These are phyloP conservation scores for Hanseniaspora vineae DNA, from an alignment of 805 yeast genomes.

Conservation along the genomic window DNA sequence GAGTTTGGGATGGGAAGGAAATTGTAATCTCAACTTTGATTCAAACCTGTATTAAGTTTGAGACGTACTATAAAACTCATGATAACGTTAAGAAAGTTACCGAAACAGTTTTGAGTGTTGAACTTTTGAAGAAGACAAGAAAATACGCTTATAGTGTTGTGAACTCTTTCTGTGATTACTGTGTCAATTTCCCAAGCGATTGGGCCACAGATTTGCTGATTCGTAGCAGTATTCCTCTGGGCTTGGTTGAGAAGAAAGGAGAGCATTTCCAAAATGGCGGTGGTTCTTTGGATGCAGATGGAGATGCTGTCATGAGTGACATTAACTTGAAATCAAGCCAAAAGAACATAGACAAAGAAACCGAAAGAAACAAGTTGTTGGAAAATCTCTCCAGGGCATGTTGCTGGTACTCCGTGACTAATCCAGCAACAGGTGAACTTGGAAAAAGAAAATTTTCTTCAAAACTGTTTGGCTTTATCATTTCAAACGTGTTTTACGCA, in stretches of 20 bases:
- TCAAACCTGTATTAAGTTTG: constrained; percentile 36
- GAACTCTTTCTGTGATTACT: constrained; percentile 37
- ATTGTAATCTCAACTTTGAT: constrained; percentile 58
- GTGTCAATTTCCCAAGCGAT: constrained; percentile 24
- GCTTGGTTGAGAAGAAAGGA: constrained; percentile 17
- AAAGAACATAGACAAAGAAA: constrained; percentile 36
- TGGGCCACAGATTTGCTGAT: background rate
- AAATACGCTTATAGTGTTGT: constrained; percentile 50
- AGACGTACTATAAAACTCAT: constrained; percentile 21
- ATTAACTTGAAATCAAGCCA: constrained; percentile 28
- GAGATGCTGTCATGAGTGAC: constrained; percentile 22
- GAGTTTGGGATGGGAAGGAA: constrained; percentile 86
- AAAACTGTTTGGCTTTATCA: constrained; percentile 19
- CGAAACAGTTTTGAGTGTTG: constrained; percentile 36
- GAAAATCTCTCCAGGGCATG: constrained; percentile 27
- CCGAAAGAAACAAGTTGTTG: constrained; percentile 28
- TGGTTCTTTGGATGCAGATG: constrained; percentile 27
- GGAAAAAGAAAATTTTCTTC: background rate
- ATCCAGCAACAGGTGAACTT: constrained; percentile 7
- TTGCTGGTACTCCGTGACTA: constrained; percentile 9
- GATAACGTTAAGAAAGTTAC: constrained; percentile 26
- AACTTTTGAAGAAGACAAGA: constrained; percentile 49
- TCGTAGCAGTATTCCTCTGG: background rate
- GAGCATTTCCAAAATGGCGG: constrained; percentile 27
- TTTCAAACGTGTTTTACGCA: constrained; percentile 18